phyloP scores from a whole-genome alignment of 257 asterid genomes.

The Galeopsis tetrahit region DNA sequence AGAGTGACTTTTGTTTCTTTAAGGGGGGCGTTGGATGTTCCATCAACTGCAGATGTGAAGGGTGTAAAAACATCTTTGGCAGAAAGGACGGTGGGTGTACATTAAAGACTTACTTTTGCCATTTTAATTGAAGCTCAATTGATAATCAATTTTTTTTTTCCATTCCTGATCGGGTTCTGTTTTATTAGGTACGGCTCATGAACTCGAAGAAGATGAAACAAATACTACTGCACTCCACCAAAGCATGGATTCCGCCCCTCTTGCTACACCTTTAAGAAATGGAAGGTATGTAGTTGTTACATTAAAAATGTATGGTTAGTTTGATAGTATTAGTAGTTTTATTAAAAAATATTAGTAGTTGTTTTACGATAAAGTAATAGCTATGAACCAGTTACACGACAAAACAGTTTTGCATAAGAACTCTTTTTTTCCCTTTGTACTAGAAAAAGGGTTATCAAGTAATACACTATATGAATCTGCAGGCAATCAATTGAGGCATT shows the following conservation, averaged over 20 bases:
- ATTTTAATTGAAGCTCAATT: not conserved
- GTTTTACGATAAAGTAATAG: too few species aligned
- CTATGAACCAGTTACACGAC: too few species aligned
- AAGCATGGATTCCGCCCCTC: slow-evolving; percentile 48
- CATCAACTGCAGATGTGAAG: slow-evolving; percentile 68
- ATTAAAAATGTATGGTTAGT: not conserved
- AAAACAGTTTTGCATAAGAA: too few species aligned
- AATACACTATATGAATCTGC: slow-evolving; percentile 3
- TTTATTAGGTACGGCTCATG: slow-evolving; percentile 48
- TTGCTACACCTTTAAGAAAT: slow-evolving; percentile 62
- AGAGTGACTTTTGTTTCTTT: slow-evolving; percentile 1
- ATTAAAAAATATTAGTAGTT: too few species aligned
- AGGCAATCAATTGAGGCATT: slow-evolving; percentile 41
- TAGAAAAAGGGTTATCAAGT: not conserved
- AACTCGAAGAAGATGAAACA: slow-evolving; percentile 60
- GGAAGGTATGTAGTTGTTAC: slow-evolving; percentile 46
- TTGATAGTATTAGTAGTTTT: too few species aligned
- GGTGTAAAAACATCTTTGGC: slow-evolving; percentile 62
- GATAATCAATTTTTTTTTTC: not conserved
- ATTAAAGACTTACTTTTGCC: not conserved
- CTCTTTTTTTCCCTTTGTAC: not conserved
- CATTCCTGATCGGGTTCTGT: slow-evolving; percentile 46
- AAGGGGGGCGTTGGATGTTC: slow-evolving; percentile 80
- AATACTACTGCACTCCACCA: slow-evolving; percentile 38
- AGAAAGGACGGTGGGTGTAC: slow-evolving; percentile 59